Percentiles rank a stretch among this genome's conserved stretches.
Evolutionary conservation across 192 early-diverging fungal species (phyloP).

Genomic region (Gaertneriomyces sp.): DNA sequence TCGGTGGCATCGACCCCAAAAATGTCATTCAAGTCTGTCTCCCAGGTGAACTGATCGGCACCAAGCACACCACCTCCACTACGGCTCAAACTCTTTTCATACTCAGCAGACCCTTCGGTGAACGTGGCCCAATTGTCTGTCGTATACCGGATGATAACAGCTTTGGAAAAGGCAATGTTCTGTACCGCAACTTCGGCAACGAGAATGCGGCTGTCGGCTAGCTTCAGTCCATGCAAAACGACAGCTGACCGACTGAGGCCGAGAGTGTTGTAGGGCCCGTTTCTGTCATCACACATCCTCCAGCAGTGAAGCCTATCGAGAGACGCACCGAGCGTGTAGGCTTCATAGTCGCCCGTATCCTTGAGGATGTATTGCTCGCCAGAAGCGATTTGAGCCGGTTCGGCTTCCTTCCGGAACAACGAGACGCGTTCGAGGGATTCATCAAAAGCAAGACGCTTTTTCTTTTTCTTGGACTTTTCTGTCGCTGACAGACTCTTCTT

Average conservation of each 20-base stretch:
- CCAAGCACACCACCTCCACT: slow-evolving; percentile 35
- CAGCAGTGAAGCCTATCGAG: slow-evolving; percentile 21
- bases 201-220: slow-evolving; percentile 51
- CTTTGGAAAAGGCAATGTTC: slow-evolving; percentile 85
- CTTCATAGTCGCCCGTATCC: slow-evolving; percentile 28
- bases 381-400: slow-evolving; percentile 12
- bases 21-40: slow-evolving; percentile 53
- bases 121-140: slow-evolving; percentile 76
- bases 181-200: slow-evolving; percentile 70
- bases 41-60: slow-evolving; percentile 71
- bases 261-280: slow-evolving; percentile 23
- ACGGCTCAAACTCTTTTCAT: slow-evolving; percentile 50
- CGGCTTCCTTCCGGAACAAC: slow-evolving; percentile 20
- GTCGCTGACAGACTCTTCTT: too few species aligned
- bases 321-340: slow-evolving; percentile 14
- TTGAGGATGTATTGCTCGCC: slow-evolving; percentile 19
- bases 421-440: slow-evolving; percentile 22
- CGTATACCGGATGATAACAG: slow-evolving; percentile 75
- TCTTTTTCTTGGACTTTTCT: background rate
- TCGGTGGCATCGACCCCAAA: background rate
- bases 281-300: background rate
- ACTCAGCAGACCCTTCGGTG: slow-evolving; percentile 64
- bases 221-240: slow-evolving; percentile 54
- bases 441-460: slow-evolving; percentile 25
- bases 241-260: slow-evolving; percentile 42